phyloP scores from a whole-genome alignment of 2,329 filamentous ascomycete species.

The Daldinia sp. region DNA sequence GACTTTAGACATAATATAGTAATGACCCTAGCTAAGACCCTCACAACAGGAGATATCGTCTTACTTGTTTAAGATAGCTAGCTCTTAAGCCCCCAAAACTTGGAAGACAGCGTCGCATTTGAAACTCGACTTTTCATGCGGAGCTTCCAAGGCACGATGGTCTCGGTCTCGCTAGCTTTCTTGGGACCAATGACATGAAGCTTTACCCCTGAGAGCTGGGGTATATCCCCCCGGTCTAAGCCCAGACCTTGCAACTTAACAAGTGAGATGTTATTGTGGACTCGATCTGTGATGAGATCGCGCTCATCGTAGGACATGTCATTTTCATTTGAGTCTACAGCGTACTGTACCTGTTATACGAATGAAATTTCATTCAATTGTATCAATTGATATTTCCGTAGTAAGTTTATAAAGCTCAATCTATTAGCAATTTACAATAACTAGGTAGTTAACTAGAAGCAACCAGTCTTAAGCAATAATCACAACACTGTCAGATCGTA shows the following conservation, averaged over 20 bases:
- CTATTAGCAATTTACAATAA: neutral
- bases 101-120: slow-evolving; percentile 34
- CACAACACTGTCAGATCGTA: too few relatives aligned
- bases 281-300: slow-evolving; percentile 15
- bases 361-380: too few relatives aligned
- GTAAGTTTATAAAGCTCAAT: too few relatives aligned
- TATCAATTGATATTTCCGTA: too few relatives aligned
- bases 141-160: slow-evolving; percentile 17
- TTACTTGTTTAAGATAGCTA: slow-evolving; percentile 11
- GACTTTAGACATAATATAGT: slow-evolving; percentile 17
- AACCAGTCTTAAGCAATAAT: too few relatives aligned
- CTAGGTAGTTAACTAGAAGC: neutral
- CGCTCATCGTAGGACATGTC: neutral
- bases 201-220: slow-evolving; percentile 26
- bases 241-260: slow-evolving; percentile 3
- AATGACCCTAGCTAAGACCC: neutral
- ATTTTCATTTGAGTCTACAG: neutral
- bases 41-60: neutral
- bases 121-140: slow-evolving; percentile 35
- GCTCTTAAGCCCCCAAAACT: slow-evolving; percentile 18
- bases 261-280: slow-evolving; percentile 13
- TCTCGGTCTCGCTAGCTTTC: slow-evolving; percentile 2
- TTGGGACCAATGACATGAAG: slow-evolving; percentile 20
- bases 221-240: slow-evolving; percentile 13
- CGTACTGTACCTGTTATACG: too few relatives aligned